phyloP scores from a whole-genome alignment of 805 yeast genomes.

The Kregervanrija delftensis region DNA sequence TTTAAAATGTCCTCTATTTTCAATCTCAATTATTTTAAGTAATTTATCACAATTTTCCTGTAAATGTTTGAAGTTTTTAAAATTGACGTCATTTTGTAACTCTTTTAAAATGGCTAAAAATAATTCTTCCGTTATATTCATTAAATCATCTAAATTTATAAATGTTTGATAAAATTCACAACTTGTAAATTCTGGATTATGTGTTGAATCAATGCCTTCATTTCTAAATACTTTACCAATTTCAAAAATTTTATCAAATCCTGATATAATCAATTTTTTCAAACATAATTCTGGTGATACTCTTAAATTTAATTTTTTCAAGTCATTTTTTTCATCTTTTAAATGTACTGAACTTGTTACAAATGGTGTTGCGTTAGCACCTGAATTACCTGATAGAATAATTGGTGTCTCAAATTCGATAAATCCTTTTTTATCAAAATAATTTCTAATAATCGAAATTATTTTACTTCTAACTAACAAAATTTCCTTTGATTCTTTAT shows the following conservation, averaged over 20 bases:
- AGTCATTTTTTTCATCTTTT: slow-evolving; percentile 17
- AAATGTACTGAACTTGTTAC: slow-evolving; percentile 38
- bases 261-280: slow-evolving; percentile 73
- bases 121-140: slow-evolving; percentile 54
- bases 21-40: slow-evolving; percentile 9
- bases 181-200: slow-evolving; percentile 89
- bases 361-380: slow-evolving; percentile 93
- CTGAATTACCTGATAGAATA: slow-evolving; percentile 57
- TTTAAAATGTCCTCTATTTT: slow-evolving; percentile 25
- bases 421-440: slow-evolving; percentile 48
- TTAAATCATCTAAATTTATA: slow-evolving; percentile 58
- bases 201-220: slow-evolving; percentile 89
- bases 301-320: slow-evolving; percentile 48
- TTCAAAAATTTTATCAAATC: slow-evolving; percentile 82
- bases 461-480: slow-evolving; percentile 49
- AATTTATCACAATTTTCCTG: slow-evolving; percentile 18
- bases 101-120: slow-evolving; percentile 34
- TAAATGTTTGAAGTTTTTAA: slow-evolving; percentile 9
- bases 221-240: slow-evolving; percentile 82
- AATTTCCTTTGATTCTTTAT: slow-evolving; percentile 40
- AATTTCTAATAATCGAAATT: slow-evolving; percentile 48
- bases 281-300: slow-evolving; percentile 97
- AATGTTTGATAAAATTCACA: slow-evolving; percentile 83
- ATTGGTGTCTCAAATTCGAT: slow-evolving; percentile 89
- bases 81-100: slow-evolving; percentile 19